Base-by-base conservation (phyloP, 108 stramenopile species). In the Heterococcus sp. region DNA sequence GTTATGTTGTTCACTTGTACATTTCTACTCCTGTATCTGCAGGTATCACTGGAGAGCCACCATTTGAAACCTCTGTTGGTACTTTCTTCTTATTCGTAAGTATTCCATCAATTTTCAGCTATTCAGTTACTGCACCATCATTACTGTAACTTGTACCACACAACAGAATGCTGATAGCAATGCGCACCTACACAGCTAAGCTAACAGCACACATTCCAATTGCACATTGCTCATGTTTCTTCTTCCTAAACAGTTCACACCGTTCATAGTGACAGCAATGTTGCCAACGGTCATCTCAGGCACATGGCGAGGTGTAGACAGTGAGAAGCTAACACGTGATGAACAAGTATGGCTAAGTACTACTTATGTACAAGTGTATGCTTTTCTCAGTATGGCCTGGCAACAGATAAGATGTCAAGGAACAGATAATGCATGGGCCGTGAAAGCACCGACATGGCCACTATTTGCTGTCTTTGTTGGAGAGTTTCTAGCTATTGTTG, bases 301-400 rank as follows among this genome's bases (percentile, higher is more conserved):
- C 38, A 71, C 63, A 30, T 81, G 79, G 79, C 72, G 79, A 36
- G 65, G 64, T 33, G 70, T 81, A 63, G 79, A 81, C 72, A 73
- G 72, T 1, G 65, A 72, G 65, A 71, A 72, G 32, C 79, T 81
- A 21, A 81, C 79, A n/a, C 71, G 79, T 27, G 79, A 81, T 71
- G 79, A 81, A 72, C 79, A 81, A 65, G 46, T 58, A 37, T 81
- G 79, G 79, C 63, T 81, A 0, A 73, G 72, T 14, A 81, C 79
- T 26, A 81, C 79, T 37, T 81, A 81, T 40, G 79, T 81, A 30
- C 79, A 81, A 67, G 73, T 81, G 39, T 81, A 81, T 66, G 79
- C 79, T 39, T 81, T 81, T 72, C 71, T 81, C 46, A 58, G 46
- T 21, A 58, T 58, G 46, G 8, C 11, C 79, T 72, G 79, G 79